Evolutionary conservation across 495 filamentous ascomycete genomes (phyloP).

Genomic region (Delitschia confertaspora): DNA sequence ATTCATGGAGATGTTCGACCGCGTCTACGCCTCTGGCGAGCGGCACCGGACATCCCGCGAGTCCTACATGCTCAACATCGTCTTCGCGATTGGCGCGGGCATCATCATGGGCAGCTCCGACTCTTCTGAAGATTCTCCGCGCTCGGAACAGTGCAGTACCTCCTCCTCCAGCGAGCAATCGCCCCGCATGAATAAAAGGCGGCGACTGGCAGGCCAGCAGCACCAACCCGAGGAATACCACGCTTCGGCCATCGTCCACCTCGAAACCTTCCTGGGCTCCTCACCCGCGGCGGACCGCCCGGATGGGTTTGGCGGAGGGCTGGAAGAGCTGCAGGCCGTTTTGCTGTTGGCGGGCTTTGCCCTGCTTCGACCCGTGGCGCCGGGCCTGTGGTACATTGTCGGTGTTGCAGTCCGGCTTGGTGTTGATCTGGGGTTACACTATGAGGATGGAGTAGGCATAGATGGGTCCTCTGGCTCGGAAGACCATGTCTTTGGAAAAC

Average conservation of each 20-base stretch:
- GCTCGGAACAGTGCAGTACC: slow-evolving; percentile 16
- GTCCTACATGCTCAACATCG: slow-evolving; percentile 89
- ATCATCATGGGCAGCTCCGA: slow-evolving; percentile 69
- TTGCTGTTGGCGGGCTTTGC: slow-evolving; percentile 86
- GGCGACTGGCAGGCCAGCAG: slow-evolving; percentile 51
- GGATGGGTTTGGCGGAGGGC: slow-evolving; percentile 60
- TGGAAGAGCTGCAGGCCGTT: slow-evolving; percentile 90
- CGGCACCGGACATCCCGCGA: slow-evolving; percentile 69
- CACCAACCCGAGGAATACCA: slow-evolving; percentile 92
- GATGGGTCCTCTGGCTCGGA: slow-evolving; percentile 36
- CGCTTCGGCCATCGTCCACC: slow-evolving; percentile 81
- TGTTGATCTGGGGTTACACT: slow-evolving; percentile 86
- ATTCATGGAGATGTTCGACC: slow-evolving; percentile 75
- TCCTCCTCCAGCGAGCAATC: slow-evolving; percentile 25
- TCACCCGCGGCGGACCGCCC: slow-evolving; percentile 46
- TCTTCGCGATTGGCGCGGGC: slow-evolving; percentile 92
- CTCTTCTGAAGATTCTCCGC: slow-evolving; percentile 32
- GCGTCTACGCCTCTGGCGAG: slow-evolving; percentile 61
- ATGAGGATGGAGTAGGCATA: slow-evolving; percentile 75
- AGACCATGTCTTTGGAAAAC: slow-evolving; percentile 15
- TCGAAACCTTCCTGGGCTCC: slow-evolving; percentile 75
- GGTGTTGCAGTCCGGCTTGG: slow-evolving; percentile 84
- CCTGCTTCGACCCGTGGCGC: slow-evolving; percentile 78
- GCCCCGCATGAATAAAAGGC: slow-evolving; percentile 43
- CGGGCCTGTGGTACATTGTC: slow-evolving; percentile 94